Evolutionary conservation across 2,329 filamentous ascomycete genomes (phyloP).

Genomic region (Fusarium chuoi): DNA sequence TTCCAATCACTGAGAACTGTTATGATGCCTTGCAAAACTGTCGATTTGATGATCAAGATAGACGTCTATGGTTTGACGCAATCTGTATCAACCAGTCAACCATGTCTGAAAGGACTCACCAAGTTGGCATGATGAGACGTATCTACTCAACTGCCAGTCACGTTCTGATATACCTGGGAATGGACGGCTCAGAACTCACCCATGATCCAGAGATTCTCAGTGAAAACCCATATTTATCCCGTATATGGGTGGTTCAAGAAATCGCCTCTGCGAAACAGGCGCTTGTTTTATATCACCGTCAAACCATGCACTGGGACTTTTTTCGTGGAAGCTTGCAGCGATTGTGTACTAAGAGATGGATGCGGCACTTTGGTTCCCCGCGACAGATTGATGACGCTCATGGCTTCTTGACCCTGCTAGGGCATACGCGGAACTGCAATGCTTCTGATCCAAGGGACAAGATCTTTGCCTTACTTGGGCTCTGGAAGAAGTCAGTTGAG

Average conservation of each 20-base stretch:
- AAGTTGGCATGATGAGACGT: neutral
- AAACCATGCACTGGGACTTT: neutral
- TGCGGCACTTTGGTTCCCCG: neutral
- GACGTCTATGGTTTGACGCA: neutral
- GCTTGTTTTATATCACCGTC: rapidly evolving
- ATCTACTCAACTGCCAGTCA: neutral
- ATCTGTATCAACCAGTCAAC: neutral
- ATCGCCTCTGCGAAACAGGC: neutral
- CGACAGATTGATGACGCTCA: neutral
- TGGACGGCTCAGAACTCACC: rapidly evolving
- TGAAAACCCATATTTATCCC: neutral
- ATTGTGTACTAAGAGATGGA: neutral
- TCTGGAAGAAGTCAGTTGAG: rapidly evolving
- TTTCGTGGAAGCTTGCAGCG: rapidly evolving
- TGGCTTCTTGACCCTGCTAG: neutral
- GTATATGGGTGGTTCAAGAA: neutral
- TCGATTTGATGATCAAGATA: neutral
- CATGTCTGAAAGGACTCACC: neutral
- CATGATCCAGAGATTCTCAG: neutral
- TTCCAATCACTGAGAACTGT: neutral
- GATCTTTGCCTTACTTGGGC: neutral
- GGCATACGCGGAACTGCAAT: neutral
- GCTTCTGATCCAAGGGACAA: conserved; percentile 5
- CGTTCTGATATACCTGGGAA: neutral
- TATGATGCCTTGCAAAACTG: neutral